Base-by-base conservation (phyloP, 1,139 yeast genomes). In the Pichia sp. region DNA sequence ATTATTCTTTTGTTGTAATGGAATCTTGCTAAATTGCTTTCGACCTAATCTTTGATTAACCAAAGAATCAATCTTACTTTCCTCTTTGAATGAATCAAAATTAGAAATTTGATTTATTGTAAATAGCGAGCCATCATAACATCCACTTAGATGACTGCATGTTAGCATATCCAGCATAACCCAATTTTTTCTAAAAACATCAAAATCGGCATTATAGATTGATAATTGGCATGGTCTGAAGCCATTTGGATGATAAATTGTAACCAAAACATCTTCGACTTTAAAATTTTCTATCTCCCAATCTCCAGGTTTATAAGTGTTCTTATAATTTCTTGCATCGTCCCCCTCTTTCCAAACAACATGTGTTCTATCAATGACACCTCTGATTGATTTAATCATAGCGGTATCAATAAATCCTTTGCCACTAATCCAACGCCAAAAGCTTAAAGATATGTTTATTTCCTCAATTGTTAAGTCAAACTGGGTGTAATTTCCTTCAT, bases 401-500 rank as follows among this genome's bases (percentile, higher is more conserved):
- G 89, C 79, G 41, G 87, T 89, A 53, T 88, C 85, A 23, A 92
- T 68, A 35, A 92, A 83, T 0, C 98, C 98, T 44, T 78, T 76
- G 0, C 97, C 97, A 57, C 85, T 85, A 52, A 94, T 71, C 95
- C 97, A 92, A 59, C 88, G 86, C 48, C 79, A 73, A 55, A 92
- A 78, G 9, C 95, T 85, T 22, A 92, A 69, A 0, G 95, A 82
- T 1, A 92, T 79, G 47, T 84, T 83, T 8, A 90, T 84, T 53
- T 85, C 87, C 54, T 90, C 96, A 24, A 92, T 84, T 0, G 95
- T 87, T 36, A 92, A 66, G 65, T 92, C 98, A 64, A 85, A 92
- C 61, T 92, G 98, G 0, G 98, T 90, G 63, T 90, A 92, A 64
- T 92, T 92, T 0, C 97, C 97, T 61, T 88, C 95, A 58, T 90